These are phyloP conservation scores for Thielaviopsis punctulata DNA, from an alignment of 2,329 filamentous ascomycete species.

Conservation along the genomic window DNA sequence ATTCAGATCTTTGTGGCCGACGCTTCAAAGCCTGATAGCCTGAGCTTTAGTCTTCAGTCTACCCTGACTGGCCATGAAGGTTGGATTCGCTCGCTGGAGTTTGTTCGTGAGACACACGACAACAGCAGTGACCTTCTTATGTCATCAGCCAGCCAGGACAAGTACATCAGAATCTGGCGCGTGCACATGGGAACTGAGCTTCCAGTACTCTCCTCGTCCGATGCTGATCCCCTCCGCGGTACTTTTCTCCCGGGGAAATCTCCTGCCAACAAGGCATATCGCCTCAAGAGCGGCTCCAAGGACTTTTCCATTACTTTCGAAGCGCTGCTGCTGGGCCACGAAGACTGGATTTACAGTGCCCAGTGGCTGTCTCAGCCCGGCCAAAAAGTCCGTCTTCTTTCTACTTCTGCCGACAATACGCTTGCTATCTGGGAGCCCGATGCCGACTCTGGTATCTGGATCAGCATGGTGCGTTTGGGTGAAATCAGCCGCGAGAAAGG, in stretches of 20 bases:
- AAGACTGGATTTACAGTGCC: slow-evolving; percentile 94
- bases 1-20: slow-evolving; percentile 62
- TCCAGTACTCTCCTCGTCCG: slow-evolving; percentile 33
- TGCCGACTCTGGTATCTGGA: slow-evolving; percentile 70
- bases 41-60: slow-evolving; percentile 52
- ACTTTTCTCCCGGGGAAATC: slow-evolving; percentile 49
- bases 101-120: slow-evolving; percentile 35
- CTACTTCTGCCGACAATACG: slow-evolving; percentile 89
- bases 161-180: slow-evolving; percentile 89
- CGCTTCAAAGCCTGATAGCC: slow-evolving; percentile 17
- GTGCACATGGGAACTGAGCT: slow-evolving; percentile 54
- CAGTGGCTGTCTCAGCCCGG: slow-evolving; percentile 41
- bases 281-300: slow-evolving; percentile 41
- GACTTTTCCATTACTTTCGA: slow-evolving; percentile 82
- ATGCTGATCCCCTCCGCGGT: slow-evolving; percentile 38
- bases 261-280: slow-evolving; percentile 77
- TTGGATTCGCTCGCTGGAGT: slow-evolving; percentile 78
- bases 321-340: slow-evolving; percentile 80
- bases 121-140: slow-evolving; percentile 53
- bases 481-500: slow-evolving; percentile 93
- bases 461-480: slow-evolving; percentile 68
- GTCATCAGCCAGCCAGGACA: slow-evolving; percentile 91
- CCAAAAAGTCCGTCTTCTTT: slow-evolving; percentile 53
- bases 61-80: slow-evolving; percentile 81
- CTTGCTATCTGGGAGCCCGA: slow-evolving; percentile 87